These are phyloP conservation scores for Platanus orientalis DNA, from an alignment of 164 flowering plant species.

Conservation along the genomic window DNA sequence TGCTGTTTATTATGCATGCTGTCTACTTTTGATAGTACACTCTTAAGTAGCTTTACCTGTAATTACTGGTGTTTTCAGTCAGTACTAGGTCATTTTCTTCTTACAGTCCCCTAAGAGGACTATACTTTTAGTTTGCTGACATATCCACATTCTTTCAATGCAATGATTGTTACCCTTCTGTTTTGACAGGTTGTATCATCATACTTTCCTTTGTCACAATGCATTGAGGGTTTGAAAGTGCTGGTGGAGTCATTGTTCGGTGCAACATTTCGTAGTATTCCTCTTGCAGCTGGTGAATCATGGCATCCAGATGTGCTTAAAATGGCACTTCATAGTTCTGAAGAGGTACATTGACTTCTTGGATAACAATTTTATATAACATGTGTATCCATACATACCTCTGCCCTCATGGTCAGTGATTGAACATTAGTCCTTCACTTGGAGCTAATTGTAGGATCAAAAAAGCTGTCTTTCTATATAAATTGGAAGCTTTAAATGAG, in stretches of 20 bases:
- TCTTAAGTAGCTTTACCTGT: not conserved
- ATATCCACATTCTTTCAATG: not conserved
- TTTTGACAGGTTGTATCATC: constrained; percentile 69
- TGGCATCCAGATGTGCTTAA: constrained; percentile 96
- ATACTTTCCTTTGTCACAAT: constrained; percentile 75
- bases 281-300: constrained; percentile 86
- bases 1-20: constrained; percentile 8
- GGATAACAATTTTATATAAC: not conserved
- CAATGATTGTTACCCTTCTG: constrained; percentile 4
- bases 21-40: not conserved
- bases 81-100: not conserved
- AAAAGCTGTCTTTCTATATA: not conserved
- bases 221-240: constrained; percentile 86
- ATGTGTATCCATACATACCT: not conserved
- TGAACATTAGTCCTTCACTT: constrained; percentile 2
- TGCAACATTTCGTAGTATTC: constrained; percentile 53
- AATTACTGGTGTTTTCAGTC: not conserved
- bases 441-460: not conserved
- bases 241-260: constrained; percentile 87
- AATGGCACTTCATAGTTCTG: constrained; percentile 80
- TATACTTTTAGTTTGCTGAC: constrained; percentile 2
- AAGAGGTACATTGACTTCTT: constrained; percentile 57
- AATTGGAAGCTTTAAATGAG: not conserved
- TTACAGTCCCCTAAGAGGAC: not conserved
- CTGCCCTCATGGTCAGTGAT: not conserved